Evolutionary conservation across 345 rosid species (phyloP), one percentile per base, ranked within the genome.

Genomic region (Erodium maritimum): DNA sequence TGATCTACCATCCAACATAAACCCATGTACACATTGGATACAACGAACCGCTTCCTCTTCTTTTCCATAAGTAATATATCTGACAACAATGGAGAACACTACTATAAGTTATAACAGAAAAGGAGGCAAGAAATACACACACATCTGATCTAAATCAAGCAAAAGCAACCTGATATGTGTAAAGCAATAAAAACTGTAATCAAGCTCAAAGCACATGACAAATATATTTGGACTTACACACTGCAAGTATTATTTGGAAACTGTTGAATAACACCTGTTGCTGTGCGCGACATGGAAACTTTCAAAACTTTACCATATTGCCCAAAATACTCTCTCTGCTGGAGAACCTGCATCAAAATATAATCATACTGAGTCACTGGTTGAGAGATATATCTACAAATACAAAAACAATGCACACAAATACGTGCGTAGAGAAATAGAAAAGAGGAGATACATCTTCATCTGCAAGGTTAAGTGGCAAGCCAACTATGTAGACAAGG

Each of bases 401-500:
- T 50, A n/a, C 34, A 22, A 16, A 50, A 29, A 14, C 10, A n/a
- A n/a, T n/a, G 55, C 18, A 19, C 21, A 65, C 10, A 16, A 2
- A 19, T 37, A 18, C 16, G 25, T 1, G 12, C 5, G 22, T 50
- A 25, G 4, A 53, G 19, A 50, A 4, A 52, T 1, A 16, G 1
- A 58, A 21, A 45, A 42, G 55, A 33, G 57, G 23, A 34, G 71
- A 3, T 74, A 91, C 97, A 61, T 91, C 95, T 77, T 91, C 98
- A 71, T 91, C 87, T 34, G 93, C 96, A 57, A 91, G 71, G 71
- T 82, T 64, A 56, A 91, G 85, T 21, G 98, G 98, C 79, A 88
- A 57, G 52, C 98, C 96, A 73, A 88, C 84, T 60, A 91, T 80
- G 73, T 91, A 88, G 19, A 91, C 97, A 63, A 91, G 87, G 68